Evolutionary conservation across 116 monocot species (phyloP), one percentile per base, ranked within the genome.

Genomic region (Phalaenopsis hybrid): DNA sequence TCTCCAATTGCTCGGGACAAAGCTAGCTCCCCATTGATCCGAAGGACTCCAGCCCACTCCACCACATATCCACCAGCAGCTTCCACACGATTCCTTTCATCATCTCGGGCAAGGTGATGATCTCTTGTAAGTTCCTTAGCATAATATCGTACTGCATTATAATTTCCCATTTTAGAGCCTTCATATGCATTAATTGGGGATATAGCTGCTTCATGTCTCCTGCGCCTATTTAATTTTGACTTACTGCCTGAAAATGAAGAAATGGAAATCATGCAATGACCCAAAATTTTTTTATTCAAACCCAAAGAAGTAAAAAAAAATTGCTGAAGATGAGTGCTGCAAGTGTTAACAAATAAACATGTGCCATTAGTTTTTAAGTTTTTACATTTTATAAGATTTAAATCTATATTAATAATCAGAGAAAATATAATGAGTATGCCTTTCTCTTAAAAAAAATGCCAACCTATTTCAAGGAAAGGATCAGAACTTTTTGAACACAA

Each of bases 1-100:
- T 96, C 96, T 88, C 96, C 96, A 86, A 96, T 96, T 67, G 94
- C 89, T 75, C 96, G 87, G 82, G 96, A 94, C 68, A 96, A 84
- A 41, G 94, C 94, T 61, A 96, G 87, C 76, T 94, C 75, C 21
- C 93, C 96, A 84, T 96, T 96, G 68, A 96, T 89, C 76, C 96
- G 88, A 76, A 86, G 72, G 10, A 92, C 92, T 81, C 92, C 96
- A 77, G 89, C 90, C 92, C 94, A 96, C 80, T 92, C 90, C 44
- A 85, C 68, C 80, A 96, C 89, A 88, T 82, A 86, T 37, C 96
- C 96, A 80, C 96, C 96, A 83, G 92, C 81, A 85, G 87, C 89
- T 88, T 96, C 96, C 44, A 96, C 89, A 34, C 96, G 85, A 21
- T 86, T 83, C 84, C 86, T 92, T 84, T 96, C 96, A 52, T 91